phyloP scores from a whole-genome alignment of 495 filamentous ascomycete genomes.

The Podospora pseudoanserina region DNA sequence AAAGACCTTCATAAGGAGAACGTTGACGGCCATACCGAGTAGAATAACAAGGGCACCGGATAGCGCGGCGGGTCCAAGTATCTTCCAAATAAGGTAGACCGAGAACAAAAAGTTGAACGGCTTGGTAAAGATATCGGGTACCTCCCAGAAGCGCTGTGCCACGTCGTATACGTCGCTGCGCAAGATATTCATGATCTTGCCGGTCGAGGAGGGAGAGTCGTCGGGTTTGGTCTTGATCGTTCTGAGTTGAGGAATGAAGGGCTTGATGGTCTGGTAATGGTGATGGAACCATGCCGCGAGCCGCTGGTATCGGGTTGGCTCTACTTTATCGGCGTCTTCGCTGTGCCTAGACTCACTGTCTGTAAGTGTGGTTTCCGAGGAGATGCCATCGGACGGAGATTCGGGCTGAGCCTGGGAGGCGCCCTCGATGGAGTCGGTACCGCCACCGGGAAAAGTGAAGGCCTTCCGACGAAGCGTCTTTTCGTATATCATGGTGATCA shows the following conservation, averaged over 20 bases:
- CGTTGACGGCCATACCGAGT: slow-evolving; percentile 61
- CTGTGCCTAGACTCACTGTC: slow-evolving; percentile 30
- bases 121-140: slow-evolving; percentile 60
- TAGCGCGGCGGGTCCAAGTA: slow-evolving; percentile 77
- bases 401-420: slow-evolving; percentile 16
- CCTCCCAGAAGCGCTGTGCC: slow-evolving; percentile 78
- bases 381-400: slow-evolving; percentile 18
- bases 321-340: slow-evolving; percentile 24
- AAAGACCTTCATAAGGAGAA: slow-evolving; percentile 55
- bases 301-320: slow-evolving; percentile 4
- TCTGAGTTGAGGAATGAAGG: neutral
- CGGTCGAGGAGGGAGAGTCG: slow-evolving; percentile 64
- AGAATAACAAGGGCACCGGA: slow-evolving; percentile 64
- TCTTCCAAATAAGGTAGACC: slow-evolving; percentile 62
- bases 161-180: slow-evolving; percentile 78
- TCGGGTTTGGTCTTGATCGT: neutral
- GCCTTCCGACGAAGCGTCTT: slow-evolving; percentile 76
- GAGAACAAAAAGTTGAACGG: slow-evolving; percentile 68
- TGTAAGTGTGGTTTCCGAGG: slow-evolving; percentile 25
- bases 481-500: slow-evolving; percentile 85
- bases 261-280: slow-evolving; percentile 10
- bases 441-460: slow-evolving; percentile 46
- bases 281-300: slow-evolving; percentile 15
- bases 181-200: slow-evolving; percentile 80
- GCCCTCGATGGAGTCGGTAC: neutral